Base-by-base conservation (phyloP, 768 basidiomycete genomes). In the Leccinellum albellum region DNA sequence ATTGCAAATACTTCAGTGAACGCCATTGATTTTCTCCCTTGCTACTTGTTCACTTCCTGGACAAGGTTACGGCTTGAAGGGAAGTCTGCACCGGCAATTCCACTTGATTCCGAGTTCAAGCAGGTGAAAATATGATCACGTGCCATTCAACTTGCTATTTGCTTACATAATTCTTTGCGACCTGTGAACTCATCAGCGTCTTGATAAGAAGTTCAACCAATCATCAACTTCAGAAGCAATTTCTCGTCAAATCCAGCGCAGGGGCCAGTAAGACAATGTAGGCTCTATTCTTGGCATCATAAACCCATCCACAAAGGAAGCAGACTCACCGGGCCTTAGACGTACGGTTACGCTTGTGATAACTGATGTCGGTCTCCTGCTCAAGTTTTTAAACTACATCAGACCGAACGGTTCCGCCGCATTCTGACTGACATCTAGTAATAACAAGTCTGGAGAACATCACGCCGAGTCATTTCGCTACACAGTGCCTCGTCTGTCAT, bases 221-320 rank as follows among this genome's bases (percentile, higher is more conserved):
- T 49, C 28, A n/a, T 50, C 10, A 12, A 54, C 10, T 37, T 58
- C 57, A 58, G 57, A 50, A 24, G 32, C 20, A 28, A 50, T 29
- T n/a, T 50, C 32, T 58, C 57, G 55, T 58, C 57, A 58, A 57
- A 23, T 57, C 47, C 40, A 28, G 55, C 40, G 10, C 47, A 15
- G 28, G 1, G n/a, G 26, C 57, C 6, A 21, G 55, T 58, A 55
- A 40, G 57, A 58, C 32, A 28, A 57, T 58, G 55, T 58, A 58
- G 57, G 57, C 57, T 58, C 40, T 50, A 50, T 44, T 35, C 0
- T 3, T 21, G 31, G 4, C 57, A 58, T 58, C 57, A 58, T 23
- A 2, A 14, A 9, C 3, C 1, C 20, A 8, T 24, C 23, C 4
- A 6, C 1, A 33, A 57, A 14, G 17, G 28, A 50, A 6, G 2